Percentiles rank a stretch among this genome's conserved stretches.
phyloP scores from a whole-genome alignment of 768 basidiomycete species.

The Coprinellus micaceus region DNA sequence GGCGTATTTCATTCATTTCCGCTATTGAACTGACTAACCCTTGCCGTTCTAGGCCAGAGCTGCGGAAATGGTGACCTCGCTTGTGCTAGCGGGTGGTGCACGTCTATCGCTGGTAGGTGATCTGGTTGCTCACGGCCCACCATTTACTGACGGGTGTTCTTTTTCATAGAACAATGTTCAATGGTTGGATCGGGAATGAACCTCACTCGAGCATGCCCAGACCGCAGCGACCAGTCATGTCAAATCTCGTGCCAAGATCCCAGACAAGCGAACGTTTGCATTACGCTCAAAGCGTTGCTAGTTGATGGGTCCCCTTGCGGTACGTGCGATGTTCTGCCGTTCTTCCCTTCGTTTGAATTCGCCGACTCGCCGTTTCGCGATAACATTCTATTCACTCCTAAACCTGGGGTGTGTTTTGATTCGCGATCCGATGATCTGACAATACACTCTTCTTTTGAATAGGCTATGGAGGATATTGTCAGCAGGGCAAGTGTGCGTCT shows the following conservation, averaged over 20 bases:
- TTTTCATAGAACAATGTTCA: conserved; percentile 71
- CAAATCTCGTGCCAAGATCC: conserved; percentile 82
- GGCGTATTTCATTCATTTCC: background rate
- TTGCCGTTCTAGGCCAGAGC: conserved; percentile 42
- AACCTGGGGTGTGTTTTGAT: conserved; percentile 5
- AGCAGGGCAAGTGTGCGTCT: conserved; percentile 55
- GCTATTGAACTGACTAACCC: background rate
- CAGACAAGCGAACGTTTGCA: conserved; percentile 51
- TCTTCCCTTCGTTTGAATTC: background rate
- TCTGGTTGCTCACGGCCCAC: too few species aligned
- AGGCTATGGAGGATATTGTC: conserved; percentile 74
- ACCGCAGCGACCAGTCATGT: conserved; percentile 60
- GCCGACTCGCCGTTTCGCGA: background rate
- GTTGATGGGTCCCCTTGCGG: conserved; percentile 85
- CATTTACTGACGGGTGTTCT: too few species aligned
- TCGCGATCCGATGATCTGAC: conserved; percentile 11
- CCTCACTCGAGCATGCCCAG: conserved; percentile 63
- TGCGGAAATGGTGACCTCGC: conserved; percentile 63
- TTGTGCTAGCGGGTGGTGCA: conserved; percentile 79
- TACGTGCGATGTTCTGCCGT: conserved; percentile 26
- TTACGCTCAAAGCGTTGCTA: conserved; percentile 65
- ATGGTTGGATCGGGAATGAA: conserved; percentile 69
- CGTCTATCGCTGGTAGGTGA: conserved; percentile 60
- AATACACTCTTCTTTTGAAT: background rate
- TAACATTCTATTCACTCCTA: background rate